These are phyloP conservation scores for Lachancea fermentati DNA, from an alignment of 805 yeast species.

Conservation along the genomic window DNA sequence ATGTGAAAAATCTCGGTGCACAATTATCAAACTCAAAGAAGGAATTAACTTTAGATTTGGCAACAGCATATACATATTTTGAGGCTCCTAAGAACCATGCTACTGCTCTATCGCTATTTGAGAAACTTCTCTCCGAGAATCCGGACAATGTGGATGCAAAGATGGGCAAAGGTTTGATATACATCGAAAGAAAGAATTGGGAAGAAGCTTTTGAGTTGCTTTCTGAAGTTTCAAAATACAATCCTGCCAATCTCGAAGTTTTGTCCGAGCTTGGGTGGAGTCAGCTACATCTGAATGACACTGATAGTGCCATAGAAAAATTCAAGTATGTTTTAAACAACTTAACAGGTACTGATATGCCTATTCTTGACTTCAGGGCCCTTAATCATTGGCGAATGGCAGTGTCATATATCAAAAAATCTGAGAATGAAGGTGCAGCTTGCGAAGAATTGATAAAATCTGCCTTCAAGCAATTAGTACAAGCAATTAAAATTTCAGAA, in stretches of 20 bases:
- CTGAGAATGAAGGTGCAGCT: conserved; percentile 14
- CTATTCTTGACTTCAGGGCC: conserved; percentile 53
- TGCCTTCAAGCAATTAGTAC: conserved; percentile 55
- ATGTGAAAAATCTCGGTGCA: conserved; percentile 42
- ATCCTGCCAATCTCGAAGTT: conserved; percentile 55
- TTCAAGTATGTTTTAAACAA: conserved; percentile 24
- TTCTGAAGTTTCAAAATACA: conserved; percentile 40
- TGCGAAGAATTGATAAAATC: conserved; percentile 31
- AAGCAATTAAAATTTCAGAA: conserved; percentile 57
- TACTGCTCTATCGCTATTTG: conserved; percentile 68
- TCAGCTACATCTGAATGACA: conserved; percentile 47
- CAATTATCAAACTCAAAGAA: conserved; percentile 46
- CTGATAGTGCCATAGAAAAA: conserved; percentile 39
- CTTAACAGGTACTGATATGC: conserved; percentile 47
- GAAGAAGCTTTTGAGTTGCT: conserved; percentile 51
- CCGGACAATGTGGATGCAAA: conserved; percentile 53
- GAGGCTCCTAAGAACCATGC: conserved; percentile 88
- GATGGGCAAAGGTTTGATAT: conserved; percentile 77
- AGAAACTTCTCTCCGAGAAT: conserved; percentile 45
- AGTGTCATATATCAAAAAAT: conserved; percentile 43
- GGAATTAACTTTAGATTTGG: conserved; percentile 61
- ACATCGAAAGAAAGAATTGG: conserved; percentile 58
- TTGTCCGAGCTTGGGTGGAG: conserved; percentile 77
- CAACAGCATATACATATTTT: conserved; percentile 70
- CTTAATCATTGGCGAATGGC: conserved; percentile 69